These are phyloP conservation scores for Corymbia calophylla DNA, from an alignment of 441 rosid species.

Conservation along the genomic window DNA sequence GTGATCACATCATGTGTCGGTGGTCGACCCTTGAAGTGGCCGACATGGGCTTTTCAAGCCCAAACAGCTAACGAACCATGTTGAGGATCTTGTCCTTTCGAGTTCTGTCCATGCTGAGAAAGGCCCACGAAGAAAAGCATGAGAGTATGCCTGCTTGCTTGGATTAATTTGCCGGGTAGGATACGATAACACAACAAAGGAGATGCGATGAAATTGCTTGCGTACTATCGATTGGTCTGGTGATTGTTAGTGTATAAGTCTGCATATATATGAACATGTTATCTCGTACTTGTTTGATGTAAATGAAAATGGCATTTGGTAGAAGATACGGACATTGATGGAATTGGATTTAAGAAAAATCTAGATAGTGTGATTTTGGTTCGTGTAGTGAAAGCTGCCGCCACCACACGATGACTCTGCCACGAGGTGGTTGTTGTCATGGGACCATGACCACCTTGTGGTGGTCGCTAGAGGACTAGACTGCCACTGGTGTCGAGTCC, in stretches of 20 bases:
- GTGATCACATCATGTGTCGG: background rate
- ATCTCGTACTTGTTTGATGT: background rate
- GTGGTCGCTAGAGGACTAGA: background rate
- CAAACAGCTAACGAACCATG: background rate
- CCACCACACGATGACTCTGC: background rate
- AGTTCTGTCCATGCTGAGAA: background rate
- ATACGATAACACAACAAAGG: background rate
- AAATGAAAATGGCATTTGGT: background rate
- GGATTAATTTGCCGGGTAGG: background rate
- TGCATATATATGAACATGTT: background rate
- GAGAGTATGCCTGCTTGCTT: background rate
- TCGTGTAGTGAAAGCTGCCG: background rate
- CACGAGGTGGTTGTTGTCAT: background rate
- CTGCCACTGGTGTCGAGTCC: background rate
- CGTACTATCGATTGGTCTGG: background rate
- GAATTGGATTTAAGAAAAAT: background rate
- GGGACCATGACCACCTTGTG: background rate
- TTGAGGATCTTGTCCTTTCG: background rate
- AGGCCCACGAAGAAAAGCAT: background rate
- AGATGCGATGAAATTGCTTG: background rate
- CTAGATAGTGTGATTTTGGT: accelerated
- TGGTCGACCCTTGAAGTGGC: background rate
- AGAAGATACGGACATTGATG: background rate
- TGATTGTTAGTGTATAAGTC: background rate
- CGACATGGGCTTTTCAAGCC: background rate